Evolutionary conservation across 805 yeast species (phyloP).

Genomic region (Kuraishia floccosa): DNA sequence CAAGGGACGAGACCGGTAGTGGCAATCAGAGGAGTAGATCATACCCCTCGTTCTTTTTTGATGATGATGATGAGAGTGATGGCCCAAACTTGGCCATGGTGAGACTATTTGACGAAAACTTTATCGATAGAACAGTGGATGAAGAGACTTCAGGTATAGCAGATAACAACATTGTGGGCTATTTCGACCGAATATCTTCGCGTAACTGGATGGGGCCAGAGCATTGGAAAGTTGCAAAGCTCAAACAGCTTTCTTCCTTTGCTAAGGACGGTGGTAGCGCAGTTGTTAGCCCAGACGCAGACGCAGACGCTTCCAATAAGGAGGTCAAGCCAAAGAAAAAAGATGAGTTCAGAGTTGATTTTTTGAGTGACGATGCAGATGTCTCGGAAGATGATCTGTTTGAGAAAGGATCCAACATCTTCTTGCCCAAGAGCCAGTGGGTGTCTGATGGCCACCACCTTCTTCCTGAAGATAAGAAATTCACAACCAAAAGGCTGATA

Average conservation of each 20-base stretch:
- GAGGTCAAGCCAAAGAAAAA: constrained; percentile 11
- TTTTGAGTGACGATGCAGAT: constrained; percentile 12
- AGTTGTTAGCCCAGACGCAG: constrained; percentile 2
- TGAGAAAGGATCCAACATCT: constrained; percentile 10
- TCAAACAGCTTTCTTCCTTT: constrained; percentile 10
- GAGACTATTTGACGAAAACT: constrained; percentile 19
- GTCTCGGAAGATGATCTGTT: constrained; percentile 16
- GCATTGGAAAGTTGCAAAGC: constrained; percentile 76
- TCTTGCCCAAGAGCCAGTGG: constrained; percentile 12
- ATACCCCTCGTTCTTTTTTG: constrained; percentile 18
- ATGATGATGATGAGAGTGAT: constrained; percentile 14
- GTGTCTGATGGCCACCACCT: constrained; percentile 11
- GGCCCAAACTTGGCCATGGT: constrained; percentile 20
- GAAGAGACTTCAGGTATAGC: constrained; percentile 12
- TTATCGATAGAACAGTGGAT: constrained; percentile 10
- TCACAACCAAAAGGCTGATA: constrained; percentile 34
- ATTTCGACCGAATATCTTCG: constrained; percentile 64
- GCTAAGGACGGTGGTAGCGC: background rate
- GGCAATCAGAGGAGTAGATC: constrained; percentile 10
- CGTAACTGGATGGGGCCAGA: constrained; percentile 86
- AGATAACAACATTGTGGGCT: constrained; percentile 47
- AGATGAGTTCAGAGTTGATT: constrained; percentile 16
- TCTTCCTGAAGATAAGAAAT: constrained; percentile 39
- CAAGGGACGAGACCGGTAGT: constrained; percentile 2
- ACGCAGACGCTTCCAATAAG: background rate